These are phyloP conservation scores for Ailanthus altissimus DNA, from an alignment of 345 rosid species.

Conservation along the genomic window DNA sequence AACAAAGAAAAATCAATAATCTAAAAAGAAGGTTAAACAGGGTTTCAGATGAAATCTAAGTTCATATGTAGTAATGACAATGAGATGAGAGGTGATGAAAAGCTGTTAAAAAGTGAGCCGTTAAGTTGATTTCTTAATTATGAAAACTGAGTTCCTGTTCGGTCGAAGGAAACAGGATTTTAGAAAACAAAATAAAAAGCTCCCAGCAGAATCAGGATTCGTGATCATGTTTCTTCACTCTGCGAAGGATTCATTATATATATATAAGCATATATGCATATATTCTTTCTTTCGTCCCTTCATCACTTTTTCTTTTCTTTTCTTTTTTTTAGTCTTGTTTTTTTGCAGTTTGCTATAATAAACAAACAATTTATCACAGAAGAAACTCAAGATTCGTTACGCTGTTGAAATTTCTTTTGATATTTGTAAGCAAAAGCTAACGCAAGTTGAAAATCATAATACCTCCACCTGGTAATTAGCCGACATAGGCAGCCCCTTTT, in stretches of 20 bases:
- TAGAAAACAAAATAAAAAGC: background rate
- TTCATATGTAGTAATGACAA: no score
- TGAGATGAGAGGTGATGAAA: no score
- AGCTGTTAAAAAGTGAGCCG: no score
- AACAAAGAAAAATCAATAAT: no score
- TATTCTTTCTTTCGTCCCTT: background rate
- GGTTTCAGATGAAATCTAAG: no score
- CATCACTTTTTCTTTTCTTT: background rate
- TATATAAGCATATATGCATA: background rate
- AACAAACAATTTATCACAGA: background rate
- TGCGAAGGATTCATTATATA: no score
- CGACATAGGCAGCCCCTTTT: conserved; percentile 39
- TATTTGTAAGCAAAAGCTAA: background rate
- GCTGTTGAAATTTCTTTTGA: background rate
- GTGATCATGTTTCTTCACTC: background rate
- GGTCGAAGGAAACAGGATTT: background rate
- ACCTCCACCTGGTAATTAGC: conserved; percentile 40
- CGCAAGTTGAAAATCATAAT: background rate
- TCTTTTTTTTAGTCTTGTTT: background rate
- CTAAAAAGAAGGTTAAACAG: no score
- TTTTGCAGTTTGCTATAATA: background rate
- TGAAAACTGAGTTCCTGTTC: no score
- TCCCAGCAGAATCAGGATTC: background rate
- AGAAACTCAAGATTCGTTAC: background rate
- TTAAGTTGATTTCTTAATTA: no score